phyloP scores from a whole-genome alignment of 2,329 filamentous ascomycete species.

The Talaromyces rugulosus region DNA sequence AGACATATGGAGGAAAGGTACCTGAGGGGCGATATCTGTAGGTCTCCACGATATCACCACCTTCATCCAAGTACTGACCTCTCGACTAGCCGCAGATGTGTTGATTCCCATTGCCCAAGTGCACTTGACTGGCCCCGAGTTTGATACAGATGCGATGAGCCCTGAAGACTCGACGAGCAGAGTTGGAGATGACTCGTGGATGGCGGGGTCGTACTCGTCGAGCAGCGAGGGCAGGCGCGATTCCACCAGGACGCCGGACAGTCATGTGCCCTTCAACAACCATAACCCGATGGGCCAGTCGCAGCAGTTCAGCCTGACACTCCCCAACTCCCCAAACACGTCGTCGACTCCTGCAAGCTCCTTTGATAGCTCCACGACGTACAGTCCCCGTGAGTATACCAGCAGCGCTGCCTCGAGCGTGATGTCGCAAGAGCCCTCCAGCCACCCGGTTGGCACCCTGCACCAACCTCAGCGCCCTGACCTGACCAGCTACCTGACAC shows the following conservation, averaged over 20 bases:
- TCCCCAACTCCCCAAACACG: not conserved
- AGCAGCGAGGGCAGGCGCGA: conserved; percentile 8
- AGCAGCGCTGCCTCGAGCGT: conserved; percentile 11
- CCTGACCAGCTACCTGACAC: conserved; percentile 7
- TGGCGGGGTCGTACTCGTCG: conserved; percentile 3
- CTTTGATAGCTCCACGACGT: conserved; percentile 10
- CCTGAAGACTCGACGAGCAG: not conserved
- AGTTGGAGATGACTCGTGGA: conserved; percentile 5
- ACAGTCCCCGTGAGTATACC: conserved; percentile 11
- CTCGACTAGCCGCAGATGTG: conserved; percentile 22
- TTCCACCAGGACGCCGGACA: conserved; percentile 3
- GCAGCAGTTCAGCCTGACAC: not conserved
- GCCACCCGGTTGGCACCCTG: not conserved
- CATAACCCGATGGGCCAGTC: not conserved
- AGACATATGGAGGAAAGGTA: conserved; percentile 36
- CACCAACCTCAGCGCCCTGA: conserved; percentile 3
- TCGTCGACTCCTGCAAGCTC: conserved; percentile 12
- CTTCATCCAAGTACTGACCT: not conserved
- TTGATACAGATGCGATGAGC: conserved; percentile 15
- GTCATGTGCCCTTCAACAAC: conserved; percentile 5
- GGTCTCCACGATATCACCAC: conserved; percentile 1
- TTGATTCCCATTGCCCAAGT: conserved; percentile 27
- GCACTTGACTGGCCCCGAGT: conserved; percentile 19
- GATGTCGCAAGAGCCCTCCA: conserved; percentile 13
- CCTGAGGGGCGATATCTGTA: conserved; percentile 34